Evolutionary conservation across 2,329 filamentous ascomycete genomes (phyloP), one percentile per base, ranked within the genome.

Genomic region (Nothophoma quercina): DNA sequence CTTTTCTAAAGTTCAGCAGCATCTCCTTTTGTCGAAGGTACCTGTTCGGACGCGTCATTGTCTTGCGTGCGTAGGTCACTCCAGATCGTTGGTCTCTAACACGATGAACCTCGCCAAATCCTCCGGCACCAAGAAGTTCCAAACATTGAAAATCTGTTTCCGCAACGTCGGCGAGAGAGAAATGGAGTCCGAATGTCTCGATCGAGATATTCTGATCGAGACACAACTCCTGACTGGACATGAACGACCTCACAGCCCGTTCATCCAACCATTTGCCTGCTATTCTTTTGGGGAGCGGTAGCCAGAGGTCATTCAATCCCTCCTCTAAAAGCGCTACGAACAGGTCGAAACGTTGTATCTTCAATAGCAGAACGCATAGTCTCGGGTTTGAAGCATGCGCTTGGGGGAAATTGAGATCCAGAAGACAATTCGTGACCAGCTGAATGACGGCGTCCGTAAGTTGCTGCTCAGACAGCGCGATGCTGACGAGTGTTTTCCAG

Each of bases 1-100:
- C 60, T 12, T 48, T 46, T n/a, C 26, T 23, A 28, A 65, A 60
- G 9, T 54, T 52, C 9, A 36, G 43, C 51, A 65, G 60, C 8
- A 44, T n/a, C 5, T 46, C 18, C 3, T 9, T 7, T 6, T 25
- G 25, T 21, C 16, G 22, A 10, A 10, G 12, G 1, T 38, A 46
- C 19, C 10, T 32, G n/a, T 15, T 16, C 18, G 33, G 48, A 7
- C 48, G 25, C 18, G 9, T 4, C 33, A 51, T 45, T 1, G 21
- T 45, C 13, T 51, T 51, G 19, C 47, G 23, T n/a, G 47, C 47
- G 16, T 51, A 51, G 2, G 12, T 18, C 6, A 32, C 23, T 4
- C 39, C 39, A 2, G 5, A 33, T 6, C n/a, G 23, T 3, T 5
- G 30, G 19, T 29, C 15, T 13, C 18, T 3, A n/a, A 51, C 48